Evolutionary conservation across 345 rosid genomes (phyloP), one percentile per base, ranked within the genome.

Genomic region (Alliaria petiolata): DNA sequence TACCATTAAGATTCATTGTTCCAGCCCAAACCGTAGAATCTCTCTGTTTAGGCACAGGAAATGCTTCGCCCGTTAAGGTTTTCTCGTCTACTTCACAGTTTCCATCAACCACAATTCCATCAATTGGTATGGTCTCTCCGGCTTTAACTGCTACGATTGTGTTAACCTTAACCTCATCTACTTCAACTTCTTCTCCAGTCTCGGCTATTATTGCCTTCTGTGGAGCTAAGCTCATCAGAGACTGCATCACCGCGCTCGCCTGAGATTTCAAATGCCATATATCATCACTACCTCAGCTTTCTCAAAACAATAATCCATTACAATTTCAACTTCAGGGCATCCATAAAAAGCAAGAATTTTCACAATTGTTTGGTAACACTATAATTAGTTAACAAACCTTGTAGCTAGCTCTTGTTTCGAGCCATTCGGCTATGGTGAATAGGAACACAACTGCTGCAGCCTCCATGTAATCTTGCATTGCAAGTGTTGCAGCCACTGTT

Each of bases 51-150:
- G 91, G 65, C 6, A 88, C 98, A 3, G 98, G 98, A 65, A 82
- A 87, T 2, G 99, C 87, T 72, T 91, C 99, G 4, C 99, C 99
- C 0, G 98, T 95, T 55, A 95, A 70, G 2, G 96, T 82, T 70
- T 83, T 95, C 78, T 95, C 99, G 31, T 95, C 98, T n/a, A 89
- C 96, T 60, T 95, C 97, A 20, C 90, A 89, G 31, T 74, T 83
- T 11, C 99, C 99, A 64, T 85, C 96, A 0, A 88, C 87, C 16
- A 95, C 89, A 34, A 85, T 56, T 10, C 99, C 99, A 80, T 95
- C 99, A 64, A 95, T 88, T 0, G 99, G 93, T 66, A 95, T 84
- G 36, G 76, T 82, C 69, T 89, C 97, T 0, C 99, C 99, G 0
- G 87, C 89, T 82, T 89, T 95, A 33, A 95, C 93, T 1, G 90